Evolutionary conservation across 179 eudicot species (phyloP).

Genomic region (Sideroxylon spinosum): DNA sequence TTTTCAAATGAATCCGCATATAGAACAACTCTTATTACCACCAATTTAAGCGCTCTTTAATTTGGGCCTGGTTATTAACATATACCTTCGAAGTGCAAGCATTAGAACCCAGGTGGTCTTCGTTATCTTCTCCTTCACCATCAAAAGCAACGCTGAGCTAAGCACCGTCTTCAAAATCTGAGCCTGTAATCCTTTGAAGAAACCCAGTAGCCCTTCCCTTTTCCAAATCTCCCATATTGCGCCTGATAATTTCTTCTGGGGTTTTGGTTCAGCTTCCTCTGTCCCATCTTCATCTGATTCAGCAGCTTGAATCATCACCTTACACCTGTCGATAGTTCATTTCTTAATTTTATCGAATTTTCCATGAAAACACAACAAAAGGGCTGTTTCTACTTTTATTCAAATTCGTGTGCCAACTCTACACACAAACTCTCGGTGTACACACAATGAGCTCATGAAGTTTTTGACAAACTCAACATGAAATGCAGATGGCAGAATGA

Average conservation of each 20-base stretch:
- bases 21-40: neutral
- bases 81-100: constrained; percentile 59
- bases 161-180: constrained; percentile 92
- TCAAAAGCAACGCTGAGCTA: constrained; percentile 88
- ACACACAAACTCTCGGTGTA: neutral
- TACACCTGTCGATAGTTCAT: constrained; percentile 53
- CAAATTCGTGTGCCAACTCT: neutral
- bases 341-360: neutral
- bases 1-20: constrained; percentile 2
- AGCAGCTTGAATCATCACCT: constrained; percentile 84
- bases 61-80: constrained; percentile 32
- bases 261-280: constrained; percentile 23
- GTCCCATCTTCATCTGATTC: constrained; percentile 45
- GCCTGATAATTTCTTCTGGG: constrained; percentile 53
- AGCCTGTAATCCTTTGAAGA: constrained; percentile 79
- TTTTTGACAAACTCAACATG: neutral
- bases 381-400: neutral
- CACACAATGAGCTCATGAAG: neutral
- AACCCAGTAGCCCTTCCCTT: constrained; percentile 75
- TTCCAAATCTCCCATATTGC: constrained; percentile 65
- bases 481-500: constrained; percentile 11
- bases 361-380: neutral
- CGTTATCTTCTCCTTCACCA: constrained; percentile 95
- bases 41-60: constrained; percentile 49
- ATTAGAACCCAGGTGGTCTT: constrained; percentile 80